These are phyloP conservation scores for Xylariales sp. DNA, from an alignment of 2,329 filamentous ascomycete genomes.

Conservation along the genomic window DNA sequence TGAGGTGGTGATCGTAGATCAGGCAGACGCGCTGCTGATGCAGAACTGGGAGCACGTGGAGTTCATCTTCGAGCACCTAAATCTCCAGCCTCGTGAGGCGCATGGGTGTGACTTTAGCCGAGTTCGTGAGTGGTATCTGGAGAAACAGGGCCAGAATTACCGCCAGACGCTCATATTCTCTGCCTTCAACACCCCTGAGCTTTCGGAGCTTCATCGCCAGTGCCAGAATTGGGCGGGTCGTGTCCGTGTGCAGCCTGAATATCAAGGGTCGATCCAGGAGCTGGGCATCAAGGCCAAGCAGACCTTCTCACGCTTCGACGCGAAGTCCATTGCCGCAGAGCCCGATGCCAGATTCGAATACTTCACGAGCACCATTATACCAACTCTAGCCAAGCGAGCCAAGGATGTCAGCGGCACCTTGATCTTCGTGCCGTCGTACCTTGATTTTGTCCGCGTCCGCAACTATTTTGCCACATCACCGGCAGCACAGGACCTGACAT, in stretches of 20 bases:
- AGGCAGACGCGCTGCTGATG: slow-evolving; percentile 90
- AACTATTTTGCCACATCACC: slow-evolving; percentile 81
- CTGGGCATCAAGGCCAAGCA: slow-evolving; percentile 71
- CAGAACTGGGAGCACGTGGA: slow-evolving; percentile 98
- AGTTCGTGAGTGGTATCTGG: slow-evolving; percentile 88
- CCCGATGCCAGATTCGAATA: slow-evolving; percentile 88
- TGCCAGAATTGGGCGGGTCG: slow-evolving; percentile 80
- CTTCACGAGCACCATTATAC: slow-evolving; percentile 78
- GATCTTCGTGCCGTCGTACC: slow-evolving; percentile 87
- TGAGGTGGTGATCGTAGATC: slow-evolving; percentile 85
- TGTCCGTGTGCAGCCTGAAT: slow-evolving; percentile 65
- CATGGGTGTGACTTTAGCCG: slow-evolving; percentile 93
- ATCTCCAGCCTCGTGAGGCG: slow-evolving; percentile 81
- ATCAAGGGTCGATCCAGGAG: slow-evolving; percentile 69
- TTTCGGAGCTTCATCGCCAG: slow-evolving; percentile 72
- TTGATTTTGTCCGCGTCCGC: slow-evolving; percentile 89
- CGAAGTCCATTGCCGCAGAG: slow-evolving; percentile 64
- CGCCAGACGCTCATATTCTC: slow-evolving; percentile 83
- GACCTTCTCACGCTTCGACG: slow-evolving; percentile 85
- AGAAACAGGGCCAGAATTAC: slow-evolving; percentile 73
- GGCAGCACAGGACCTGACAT: slow-evolving; percentile 52
- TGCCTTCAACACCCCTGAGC: slow-evolving; percentile 82
- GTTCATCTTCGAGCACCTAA: slow-evolving; percentile 86
- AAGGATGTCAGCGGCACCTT: slow-evolving; percentile 66
- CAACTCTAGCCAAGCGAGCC: slow-evolving; percentile 65